Base-by-base conservation (phyloP, 176 grass and related monocot genomes). In the Carex myosuroides region DNA sequence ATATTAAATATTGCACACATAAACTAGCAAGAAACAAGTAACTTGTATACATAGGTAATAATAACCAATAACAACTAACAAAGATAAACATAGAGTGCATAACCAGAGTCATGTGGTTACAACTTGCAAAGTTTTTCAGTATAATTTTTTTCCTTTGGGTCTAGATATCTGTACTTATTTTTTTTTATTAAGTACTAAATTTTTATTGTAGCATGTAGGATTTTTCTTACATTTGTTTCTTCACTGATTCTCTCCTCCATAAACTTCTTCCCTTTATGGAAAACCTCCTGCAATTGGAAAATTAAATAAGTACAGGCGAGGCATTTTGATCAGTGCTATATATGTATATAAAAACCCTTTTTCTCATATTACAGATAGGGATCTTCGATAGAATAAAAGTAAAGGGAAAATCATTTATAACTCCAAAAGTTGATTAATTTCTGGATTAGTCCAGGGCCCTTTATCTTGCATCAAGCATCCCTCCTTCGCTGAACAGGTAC, bases 391-490 rank as follows among this genome's bases (percentile, higher is more conserved):
- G 71, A 85, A 83, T 70, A 60, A 70, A 41, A 48, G 67, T 42
- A 64, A 87, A 24, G 18, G 37, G 59, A 85, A 41, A 75, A 84
- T 58, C 81, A 85, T 90, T 60, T 81, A 84, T 73, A 98, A 92
- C 89, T 95, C 75, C 83, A 90, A 88, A 87, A 86, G 81, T 67
- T 32, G 63, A 77, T 79, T 81, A 77, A 93, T 88, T 71, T 91
- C 80, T 33, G 80, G 82, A 37, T 90, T 73, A 68, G 79, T 95
- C 95, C 95, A 98, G 30, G 92, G 92, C 64, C 92, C 95, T 89
- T 89, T 93, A 80, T 98, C 95, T 95, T 91, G 85, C 69, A 87
- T 78, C 81, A 95, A 89, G 91, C 95, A 98, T 57, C 92, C 92
- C 80, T 79, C 92, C 83, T 74, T 79, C 30, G 83, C 76, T 88